Evolutionary conservation across 169 alveolate species (phyloP).

Genomic region (Neospora caninum): DNA sequence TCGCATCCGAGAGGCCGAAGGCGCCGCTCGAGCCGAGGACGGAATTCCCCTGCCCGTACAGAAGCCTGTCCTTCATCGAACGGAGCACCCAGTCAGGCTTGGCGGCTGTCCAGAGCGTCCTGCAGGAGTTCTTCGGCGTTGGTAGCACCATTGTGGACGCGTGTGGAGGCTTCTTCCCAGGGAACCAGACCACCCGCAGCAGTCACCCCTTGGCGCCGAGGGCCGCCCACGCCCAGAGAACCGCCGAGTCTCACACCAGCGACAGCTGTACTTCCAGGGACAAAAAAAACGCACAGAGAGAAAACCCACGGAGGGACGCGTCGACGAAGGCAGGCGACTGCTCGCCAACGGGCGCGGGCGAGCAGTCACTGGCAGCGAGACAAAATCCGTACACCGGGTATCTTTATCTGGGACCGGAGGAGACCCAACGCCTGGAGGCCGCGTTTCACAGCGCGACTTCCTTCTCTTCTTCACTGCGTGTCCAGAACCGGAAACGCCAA

Average conservation of each 20-base stretch:
- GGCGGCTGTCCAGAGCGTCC: neutral
- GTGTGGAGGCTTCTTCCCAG: neutral
- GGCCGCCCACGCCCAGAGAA: neutral
- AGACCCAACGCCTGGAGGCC: neutral
- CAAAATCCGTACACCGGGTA: neutral
- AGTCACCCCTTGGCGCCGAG: neutral
- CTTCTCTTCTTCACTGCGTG: no score
- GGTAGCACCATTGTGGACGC: neutral
- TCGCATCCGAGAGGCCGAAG: no score
- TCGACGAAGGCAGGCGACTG: neutral
- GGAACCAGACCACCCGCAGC: neutral
- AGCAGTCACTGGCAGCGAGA: neutral
- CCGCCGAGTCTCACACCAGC: neutral
- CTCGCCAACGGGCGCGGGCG: neutral
- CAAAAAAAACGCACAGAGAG: neutral
- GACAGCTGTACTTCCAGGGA: no score
- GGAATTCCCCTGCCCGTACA: no score
- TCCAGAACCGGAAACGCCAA: no score
- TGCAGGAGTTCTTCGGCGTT: neutral
- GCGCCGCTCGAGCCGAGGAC: no score
- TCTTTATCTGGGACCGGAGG: neutral
- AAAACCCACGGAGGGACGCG: neutral
- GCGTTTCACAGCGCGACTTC: neutral
- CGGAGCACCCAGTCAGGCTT: neutral
- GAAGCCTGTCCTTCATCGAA: neutral